Percentiles rank a stretch among this genome's conserved stretches.
phyloP scores from a whole-genome alignment of 139 green algal genomes.

The Chlamydomonas schloesseri region DNA sequence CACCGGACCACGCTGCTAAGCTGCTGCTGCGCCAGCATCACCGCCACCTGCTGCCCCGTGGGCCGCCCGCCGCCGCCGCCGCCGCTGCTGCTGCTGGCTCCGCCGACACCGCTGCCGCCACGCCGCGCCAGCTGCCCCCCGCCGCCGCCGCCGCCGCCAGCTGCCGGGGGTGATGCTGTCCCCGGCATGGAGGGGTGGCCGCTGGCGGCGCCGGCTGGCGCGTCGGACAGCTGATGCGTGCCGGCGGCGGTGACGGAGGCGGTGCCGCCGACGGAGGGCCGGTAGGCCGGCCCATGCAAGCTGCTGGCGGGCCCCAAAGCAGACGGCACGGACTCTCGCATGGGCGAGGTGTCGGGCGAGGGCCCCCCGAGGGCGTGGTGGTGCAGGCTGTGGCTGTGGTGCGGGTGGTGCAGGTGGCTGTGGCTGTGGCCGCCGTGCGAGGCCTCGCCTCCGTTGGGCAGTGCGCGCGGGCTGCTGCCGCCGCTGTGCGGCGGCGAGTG shows the following conservation, averaged over 20 bases:
- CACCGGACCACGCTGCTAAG: conserved; percentile 34
- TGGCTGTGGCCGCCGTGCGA: no score
- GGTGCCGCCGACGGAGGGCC: background rate
- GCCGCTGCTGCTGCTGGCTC: background rate
- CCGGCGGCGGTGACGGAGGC: background rate
- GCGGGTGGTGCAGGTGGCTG: no score
- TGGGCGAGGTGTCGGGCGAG: conserved; percentile 10
- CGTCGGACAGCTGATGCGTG: background rate
- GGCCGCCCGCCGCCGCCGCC: background rate
- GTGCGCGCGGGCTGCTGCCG: background rate
- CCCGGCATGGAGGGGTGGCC: background rate
- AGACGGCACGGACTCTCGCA: background rate
- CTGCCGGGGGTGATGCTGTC: background rate
- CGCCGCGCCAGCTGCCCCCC: background rate
- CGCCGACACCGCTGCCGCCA: background rate
- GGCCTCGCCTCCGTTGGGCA: background rate
- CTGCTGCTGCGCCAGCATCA: conserved; percentile 42
- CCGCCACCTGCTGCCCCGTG: conserved; percentile 23
- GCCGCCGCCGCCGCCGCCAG: background rate
- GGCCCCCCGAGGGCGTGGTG: background rate
- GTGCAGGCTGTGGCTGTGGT: no score
- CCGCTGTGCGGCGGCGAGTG: conserved; percentile 3
- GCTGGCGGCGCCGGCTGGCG: background rate
- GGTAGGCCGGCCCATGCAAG: background rate
- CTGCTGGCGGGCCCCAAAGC: background rate